Conservation (phyloP, 768 basidiomycete species). For the Kwoniella europaea region DNA sequence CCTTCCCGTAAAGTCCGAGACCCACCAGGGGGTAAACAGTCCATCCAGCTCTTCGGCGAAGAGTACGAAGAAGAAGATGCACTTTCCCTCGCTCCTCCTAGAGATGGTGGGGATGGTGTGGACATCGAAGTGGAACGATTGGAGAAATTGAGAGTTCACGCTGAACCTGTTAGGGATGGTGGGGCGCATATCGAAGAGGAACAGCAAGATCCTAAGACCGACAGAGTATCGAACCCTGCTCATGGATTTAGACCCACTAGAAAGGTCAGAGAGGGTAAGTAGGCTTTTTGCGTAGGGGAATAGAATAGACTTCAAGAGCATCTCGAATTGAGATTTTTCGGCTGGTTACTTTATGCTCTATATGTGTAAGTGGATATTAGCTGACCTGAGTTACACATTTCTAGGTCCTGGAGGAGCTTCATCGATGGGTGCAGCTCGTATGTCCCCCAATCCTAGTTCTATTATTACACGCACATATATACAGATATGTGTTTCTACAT, state of each 20-base stretch:
- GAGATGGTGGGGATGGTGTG: conserved; percentile 49
- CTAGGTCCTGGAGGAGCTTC: conserved; percentile 49
- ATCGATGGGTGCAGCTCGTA: conserved; percentile 45
- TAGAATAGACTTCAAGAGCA: too few species aligned
- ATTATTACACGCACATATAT: neutral
- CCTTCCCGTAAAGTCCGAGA: conserved; percentile 56
- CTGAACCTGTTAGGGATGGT: conserved; percentile 40
- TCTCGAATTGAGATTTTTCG: too few species aligned
- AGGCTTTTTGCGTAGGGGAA: too few species aligned
- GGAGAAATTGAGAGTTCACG: conserved; percentile 49
- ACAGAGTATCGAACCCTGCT: conserved; percentile 40
- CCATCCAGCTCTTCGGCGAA: conserved; percentile 44
- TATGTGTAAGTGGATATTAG: too few species aligned
- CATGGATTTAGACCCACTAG: conserved; percentile 48
- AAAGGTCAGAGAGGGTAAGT: conserved; percentile 55
- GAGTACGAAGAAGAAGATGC: conserved; percentile 57
- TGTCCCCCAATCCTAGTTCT: conserved; percentile 9
- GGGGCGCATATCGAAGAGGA: conserved; percentile 46
- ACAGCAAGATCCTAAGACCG: conserved; percentile 11
- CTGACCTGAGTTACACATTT: neutral
- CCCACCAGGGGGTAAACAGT: conserved; percentile 53
- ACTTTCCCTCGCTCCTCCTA: conserved; percentile 53
- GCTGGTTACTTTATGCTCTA: too few species aligned
- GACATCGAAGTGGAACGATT: conserved; percentile 49
- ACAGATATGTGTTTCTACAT: too few species aligned